These are phyloP conservation scores for Smittium culicis DNA, from an alignment of 371 early-diverging fungal species.

Conservation along the genomic window DNA sequence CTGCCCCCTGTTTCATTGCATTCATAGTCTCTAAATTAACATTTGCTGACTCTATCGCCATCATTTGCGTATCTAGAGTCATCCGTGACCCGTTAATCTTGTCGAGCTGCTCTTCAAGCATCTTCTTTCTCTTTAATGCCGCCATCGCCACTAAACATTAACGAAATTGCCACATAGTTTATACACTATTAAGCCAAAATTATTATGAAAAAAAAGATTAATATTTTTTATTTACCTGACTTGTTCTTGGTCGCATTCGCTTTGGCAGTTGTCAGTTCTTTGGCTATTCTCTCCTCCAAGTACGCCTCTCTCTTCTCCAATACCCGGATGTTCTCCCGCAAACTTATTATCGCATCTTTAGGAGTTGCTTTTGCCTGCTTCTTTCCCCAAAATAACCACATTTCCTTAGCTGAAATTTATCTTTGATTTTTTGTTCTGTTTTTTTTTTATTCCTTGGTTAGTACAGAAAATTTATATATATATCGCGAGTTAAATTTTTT, in stretches of 20 bases:
- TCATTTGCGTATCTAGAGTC: constrained; percentile 88
- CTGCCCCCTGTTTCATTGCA: constrained; percentile 87
- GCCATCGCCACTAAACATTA: constrained; percentile 62
- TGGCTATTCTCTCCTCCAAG: constrained; percentile 74
- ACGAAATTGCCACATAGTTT: too few species aligned
- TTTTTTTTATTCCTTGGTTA: too few species aligned
- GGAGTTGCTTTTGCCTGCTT: constrained; percentile 66
- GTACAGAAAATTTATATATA: too few species aligned
- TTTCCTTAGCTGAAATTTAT: constrained; percentile 20
- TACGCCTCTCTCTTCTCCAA: constrained; percentile 86
- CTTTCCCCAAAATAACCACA: constrained; percentile 76
- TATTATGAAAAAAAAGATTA: constrained; percentile 2
- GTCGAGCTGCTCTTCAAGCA: constrained; percentile 69
- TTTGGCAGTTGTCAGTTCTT: constrained; percentile 75
- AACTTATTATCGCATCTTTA: constrained; percentile 85
- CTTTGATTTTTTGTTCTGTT: constrained; percentile 7
- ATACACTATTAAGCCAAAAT: constrained; percentile 5
- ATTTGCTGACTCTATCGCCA: constrained; percentile 93
- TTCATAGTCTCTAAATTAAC: constrained; percentile 90
- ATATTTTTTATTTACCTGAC: constrained; percentile 41
- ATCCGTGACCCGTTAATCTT: constrained; percentile 77
- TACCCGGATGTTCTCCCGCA: constrained; percentile 81
- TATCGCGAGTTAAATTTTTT: too few species aligned
- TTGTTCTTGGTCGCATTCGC: constrained; percentile 86
- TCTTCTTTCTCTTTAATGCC: constrained; percentile 89